Evolutionary conservation across 2,329 filamentous ascomycete species (phyloP).

Genomic region (Fusarium neocosmosporiellum): DNA sequence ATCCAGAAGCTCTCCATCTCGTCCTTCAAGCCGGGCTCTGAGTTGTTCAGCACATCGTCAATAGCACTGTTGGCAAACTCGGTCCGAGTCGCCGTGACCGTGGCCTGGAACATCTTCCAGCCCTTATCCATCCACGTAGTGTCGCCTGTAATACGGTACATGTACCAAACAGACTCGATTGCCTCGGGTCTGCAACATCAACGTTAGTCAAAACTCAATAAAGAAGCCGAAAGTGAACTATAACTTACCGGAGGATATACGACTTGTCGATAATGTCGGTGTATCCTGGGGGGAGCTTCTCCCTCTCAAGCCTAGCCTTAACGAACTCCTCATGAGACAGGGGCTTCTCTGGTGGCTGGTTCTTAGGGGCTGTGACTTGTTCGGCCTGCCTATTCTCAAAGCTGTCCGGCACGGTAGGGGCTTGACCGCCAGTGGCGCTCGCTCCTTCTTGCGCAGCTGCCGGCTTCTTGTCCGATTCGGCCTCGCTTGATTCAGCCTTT

Average conservation of each 20-base stretch:
- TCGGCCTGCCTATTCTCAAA: conserved; percentile 21
- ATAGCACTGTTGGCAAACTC: conserved; percentile 77
- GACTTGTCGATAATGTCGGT: conserved; percentile 55
- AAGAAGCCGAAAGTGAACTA: conserved; percentile 2
- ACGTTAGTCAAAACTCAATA: not conserved
- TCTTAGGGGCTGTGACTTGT: conserved; percentile 6
- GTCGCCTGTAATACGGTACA: conserved; percentile 91
- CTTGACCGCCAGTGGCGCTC: conserved; percentile 1
- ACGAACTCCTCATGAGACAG: conserved; percentile 67
- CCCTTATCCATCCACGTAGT: conserved; percentile 80
- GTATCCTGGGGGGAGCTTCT: conserved; percentile 64
- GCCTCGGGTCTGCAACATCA: conserved; percentile 74
- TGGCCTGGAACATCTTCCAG: conserved; percentile 85
- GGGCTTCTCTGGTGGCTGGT: conserved; percentile 48
- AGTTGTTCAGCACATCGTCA: conserved; percentile 64
- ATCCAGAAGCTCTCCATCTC: conserved; percentile 92
- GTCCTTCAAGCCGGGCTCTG: conserved; percentile 60
- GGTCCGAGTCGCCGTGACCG: conserved; percentile 74
- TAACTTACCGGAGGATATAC: conserved; percentile 72
- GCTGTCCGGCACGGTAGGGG: conserved; percentile 21
- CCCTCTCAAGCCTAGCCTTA: conserved; percentile 54
- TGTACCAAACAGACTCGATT: conserved; percentile 88
- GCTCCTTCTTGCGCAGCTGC: conserved; percentile 11
- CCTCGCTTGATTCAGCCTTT: conserved; percentile 11
- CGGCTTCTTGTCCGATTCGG: conserved; percentile 16